Conservation (phyloP, 169 alveolate genomes). For the Plasmodium adleri region DNA sequence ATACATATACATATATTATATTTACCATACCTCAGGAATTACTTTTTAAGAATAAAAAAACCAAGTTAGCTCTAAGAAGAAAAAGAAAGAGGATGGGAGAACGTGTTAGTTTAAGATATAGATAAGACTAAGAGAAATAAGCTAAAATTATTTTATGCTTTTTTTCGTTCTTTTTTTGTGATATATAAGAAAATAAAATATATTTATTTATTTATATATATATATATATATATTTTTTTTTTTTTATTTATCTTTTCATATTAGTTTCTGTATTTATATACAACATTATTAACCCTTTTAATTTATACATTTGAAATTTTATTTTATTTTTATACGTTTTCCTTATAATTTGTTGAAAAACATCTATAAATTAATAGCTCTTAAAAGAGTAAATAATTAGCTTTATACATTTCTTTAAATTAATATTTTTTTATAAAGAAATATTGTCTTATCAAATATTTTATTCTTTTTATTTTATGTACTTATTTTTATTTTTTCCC, state of each 20-base stretch:
- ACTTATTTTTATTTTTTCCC: too few relatives aligned
- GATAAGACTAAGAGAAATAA: constrained; percentile 8
- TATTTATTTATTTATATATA: neutral
- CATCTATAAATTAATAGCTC: too few relatives aligned
- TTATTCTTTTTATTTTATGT: too few relatives aligned
- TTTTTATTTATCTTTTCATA: neutral
- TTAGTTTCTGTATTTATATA: too few relatives aligned
- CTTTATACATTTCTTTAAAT: too few relatives aligned
- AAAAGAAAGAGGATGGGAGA: constrained; percentile 77
- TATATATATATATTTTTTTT: neutral
- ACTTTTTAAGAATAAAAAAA: constrained; percentile 67
- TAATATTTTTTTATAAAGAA: too few relatives aligned
- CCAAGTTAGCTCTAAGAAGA: constrained; percentile 70
- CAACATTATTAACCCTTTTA: too few relatives aligned
- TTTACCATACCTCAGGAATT: constrained; percentile 45
- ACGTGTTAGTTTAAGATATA: constrained; percentile 74
- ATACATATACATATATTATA: neutral
- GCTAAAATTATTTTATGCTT: neutral
- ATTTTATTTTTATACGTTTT: too few relatives aligned
- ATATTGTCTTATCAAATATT: too few relatives aligned
- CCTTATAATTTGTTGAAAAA: too few relatives aligned
- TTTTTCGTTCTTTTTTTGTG: constrained; percentile 1
- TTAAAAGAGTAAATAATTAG: too few relatives aligned
- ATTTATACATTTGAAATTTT: too few relatives aligned
- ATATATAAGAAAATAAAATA: neutral